Percentiles rank a stretch among this genome's conserved stretches.
phyloP scores from a whole-genome alignment of 108 stramenopile genomes.

The Nannochloropsis salina region DNA sequence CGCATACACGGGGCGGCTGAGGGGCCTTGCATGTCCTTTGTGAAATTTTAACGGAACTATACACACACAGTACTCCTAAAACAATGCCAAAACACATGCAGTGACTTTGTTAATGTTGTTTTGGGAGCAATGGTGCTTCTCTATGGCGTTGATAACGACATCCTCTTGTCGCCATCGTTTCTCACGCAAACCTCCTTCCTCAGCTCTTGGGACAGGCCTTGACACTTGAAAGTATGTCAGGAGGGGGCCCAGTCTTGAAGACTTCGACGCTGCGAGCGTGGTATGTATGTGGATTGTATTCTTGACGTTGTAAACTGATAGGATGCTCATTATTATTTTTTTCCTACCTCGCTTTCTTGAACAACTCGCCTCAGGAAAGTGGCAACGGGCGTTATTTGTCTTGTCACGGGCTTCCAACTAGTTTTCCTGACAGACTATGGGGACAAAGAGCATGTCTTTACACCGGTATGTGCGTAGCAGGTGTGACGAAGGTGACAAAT shows the following conservation, averaged over 20 bases:
- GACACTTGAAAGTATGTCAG: neutral
- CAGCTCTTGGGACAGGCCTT: no score
- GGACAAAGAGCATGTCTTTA: neutral
- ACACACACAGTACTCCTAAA: no score
- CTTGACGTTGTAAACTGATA: neutral
- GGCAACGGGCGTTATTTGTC: neutral
- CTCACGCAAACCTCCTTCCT: no score
- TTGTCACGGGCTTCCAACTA: conserved; percentile 12
- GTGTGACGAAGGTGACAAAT: neutral
- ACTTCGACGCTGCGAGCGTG: neutral
- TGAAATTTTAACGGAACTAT: no score
- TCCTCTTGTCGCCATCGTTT: no score
- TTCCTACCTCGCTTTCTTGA: neutral
- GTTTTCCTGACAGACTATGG: neutral
- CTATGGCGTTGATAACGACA: no score
- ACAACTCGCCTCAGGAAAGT: neutral
- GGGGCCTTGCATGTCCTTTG: no score
- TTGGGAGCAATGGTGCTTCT: no score
- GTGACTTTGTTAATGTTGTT: no score
- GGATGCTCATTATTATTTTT: neutral
- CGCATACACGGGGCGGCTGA: no score
- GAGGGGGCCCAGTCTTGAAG: conserved; percentile 11
- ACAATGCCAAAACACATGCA: no score
- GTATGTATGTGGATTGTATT: neutral
- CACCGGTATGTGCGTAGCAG: neutral